These are phyloP conservation scores for Sporothrix euskadiensis DNA, from an alignment of 2,329 filamentous ascomycete species.

Conservation along the genomic window DNA sequence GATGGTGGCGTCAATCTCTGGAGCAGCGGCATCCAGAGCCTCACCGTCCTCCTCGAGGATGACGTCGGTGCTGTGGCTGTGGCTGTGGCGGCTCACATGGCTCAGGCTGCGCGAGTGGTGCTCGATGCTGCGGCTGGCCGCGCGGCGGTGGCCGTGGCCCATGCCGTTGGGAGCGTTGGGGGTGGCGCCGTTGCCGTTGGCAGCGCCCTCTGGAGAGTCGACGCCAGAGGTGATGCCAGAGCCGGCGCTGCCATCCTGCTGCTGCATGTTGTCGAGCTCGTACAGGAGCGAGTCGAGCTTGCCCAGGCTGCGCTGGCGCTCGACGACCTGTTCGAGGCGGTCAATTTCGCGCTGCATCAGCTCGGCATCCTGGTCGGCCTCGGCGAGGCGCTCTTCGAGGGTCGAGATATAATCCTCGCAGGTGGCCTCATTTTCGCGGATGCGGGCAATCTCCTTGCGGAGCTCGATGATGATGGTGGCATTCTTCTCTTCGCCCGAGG, in stretches of 20 bases:
- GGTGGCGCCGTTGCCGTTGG: slow-evolving; percentile 26
- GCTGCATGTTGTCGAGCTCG: slow-evolving; percentile 78
- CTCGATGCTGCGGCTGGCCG: slow-evolving; percentile 46
- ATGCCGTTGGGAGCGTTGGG: slow-evolving; percentile 45
- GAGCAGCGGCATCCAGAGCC: background rate
- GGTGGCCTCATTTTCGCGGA: slow-evolving; percentile 84
- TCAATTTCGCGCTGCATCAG: slow-evolving; percentile 97
- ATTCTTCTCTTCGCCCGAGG: slow-evolving; percentile 90
- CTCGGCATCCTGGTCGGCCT: slow-evolving; percentile 93
- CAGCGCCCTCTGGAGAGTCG: background rate
- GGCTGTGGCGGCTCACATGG: slow-evolving; percentile 55
- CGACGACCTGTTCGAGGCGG: slow-evolving; percentile 88
- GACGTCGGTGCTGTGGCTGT: slow-evolving; percentile 49
- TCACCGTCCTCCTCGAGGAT: slow-evolving; percentile 55
- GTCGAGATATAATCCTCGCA: slow-evolving; percentile 98
- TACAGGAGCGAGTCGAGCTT: slow-evolving; percentile 91
- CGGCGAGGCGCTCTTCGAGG: slow-evolving; percentile 88
- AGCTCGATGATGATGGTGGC: slow-evolving; percentile 80
- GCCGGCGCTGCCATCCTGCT: slow-evolving; percentile 44
- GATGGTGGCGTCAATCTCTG: slow-evolving; percentile 30
- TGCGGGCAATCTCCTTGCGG: slow-evolving; percentile 84
- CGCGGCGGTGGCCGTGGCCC: slow-evolving; percentile 48
- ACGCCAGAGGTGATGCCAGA: background rate
- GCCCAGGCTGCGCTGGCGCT: slow-evolving; percentile 90
- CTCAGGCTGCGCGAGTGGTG: slow-evolving; percentile 56